phyloP scores from a whole-genome alignment of 352 stramenopile genomes.

The Pythium aphanidermatum region DNA sequence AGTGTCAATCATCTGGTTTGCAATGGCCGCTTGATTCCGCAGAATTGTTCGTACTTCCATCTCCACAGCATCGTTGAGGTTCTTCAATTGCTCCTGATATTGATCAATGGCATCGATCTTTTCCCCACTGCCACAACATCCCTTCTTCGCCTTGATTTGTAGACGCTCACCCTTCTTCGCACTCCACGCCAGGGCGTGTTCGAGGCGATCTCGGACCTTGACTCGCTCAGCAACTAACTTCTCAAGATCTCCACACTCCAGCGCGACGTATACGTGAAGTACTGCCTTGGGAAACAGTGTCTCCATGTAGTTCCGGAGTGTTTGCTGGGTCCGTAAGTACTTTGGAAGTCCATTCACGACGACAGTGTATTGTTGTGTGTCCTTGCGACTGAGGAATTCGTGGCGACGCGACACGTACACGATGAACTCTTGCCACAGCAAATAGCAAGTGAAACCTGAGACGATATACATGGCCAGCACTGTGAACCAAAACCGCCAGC shows the following conservation, averaged over 20 bases:
- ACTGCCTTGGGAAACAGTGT: constrained; percentile 66
- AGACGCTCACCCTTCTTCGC: constrained; percentile 59
- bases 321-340: constrained; percentile 68
- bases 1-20: constrained; percentile 51
- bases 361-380: constrained; percentile 71
- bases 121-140: constrained; percentile 32
- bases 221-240: constrained; percentile 61
- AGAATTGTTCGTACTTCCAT: constrained; percentile 69
- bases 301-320: constrained; percentile 71
- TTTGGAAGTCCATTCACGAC: constrained; percentile 69
- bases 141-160: constrained; percentile 29
- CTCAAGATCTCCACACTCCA: constrained; percentile 71
- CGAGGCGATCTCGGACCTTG: constrained; percentile 63
- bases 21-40: constrained; percentile 52
- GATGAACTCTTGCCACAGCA: constrained; percentile 65
- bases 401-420: constrained; percentile 70
- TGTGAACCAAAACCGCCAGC: constrained; percentile 63
- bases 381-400: constrained; percentile 61
- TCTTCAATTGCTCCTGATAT: constrained; percentile 62
- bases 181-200: constrained; percentile 54
- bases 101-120: constrained; percentile 69
- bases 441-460: constrained; percentile 46
- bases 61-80: constrained; percentile 65
- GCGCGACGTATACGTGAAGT: constrained; percentile 60
- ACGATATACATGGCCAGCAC: constrained; percentile 65